Conservation (phyloP, 2,329 filamentous ascomycete species). For the Bipolaris bicolor region DNA sequence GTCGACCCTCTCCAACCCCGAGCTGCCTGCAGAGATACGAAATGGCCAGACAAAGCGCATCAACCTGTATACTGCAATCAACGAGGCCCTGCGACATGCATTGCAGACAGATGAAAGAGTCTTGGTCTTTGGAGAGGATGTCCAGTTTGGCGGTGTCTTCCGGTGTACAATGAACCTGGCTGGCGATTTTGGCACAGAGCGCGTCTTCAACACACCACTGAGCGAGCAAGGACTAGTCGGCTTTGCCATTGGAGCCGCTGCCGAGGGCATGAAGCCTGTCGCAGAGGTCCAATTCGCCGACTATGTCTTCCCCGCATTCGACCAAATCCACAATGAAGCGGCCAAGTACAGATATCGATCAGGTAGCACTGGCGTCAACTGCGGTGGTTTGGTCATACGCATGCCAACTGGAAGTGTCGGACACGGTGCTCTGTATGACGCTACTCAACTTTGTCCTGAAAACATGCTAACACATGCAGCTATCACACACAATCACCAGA, state of each 20-base stretch:
- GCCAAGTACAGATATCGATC: slow-evolving; percentile 84
- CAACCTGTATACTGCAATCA: slow-evolving; percentile 94
- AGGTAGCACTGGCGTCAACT: slow-evolving; percentile 59
- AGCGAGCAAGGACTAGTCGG: slow-evolving; percentile 94
- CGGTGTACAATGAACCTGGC: slow-evolving; percentile 90
- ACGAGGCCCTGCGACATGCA: slow-evolving; percentile 83
- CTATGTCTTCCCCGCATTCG: slow-evolving; percentile 91
- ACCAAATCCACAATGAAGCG: slow-evolving; percentile 92
- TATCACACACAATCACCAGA: slow-evolving; percentile 93
- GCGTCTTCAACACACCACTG: slow-evolving; percentile 96
- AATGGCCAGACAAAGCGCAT: slow-evolving; percentile 79
- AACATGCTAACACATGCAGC: slow-evolving; percentile 36
- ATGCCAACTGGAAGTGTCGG: slow-evolving; percentile 93
- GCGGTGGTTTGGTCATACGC: slow-evolving; percentile 80
- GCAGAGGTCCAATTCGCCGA: slow-evolving; percentile 97
- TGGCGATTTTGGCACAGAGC: slow-evolving; percentile 82
- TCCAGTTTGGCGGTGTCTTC: slow-evolving; percentile 96
- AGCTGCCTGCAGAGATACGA: slow-evolving; percentile 70
- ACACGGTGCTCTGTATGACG: slow-evolving; percentile 74
- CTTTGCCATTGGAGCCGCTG: slow-evolving; percentile 88
- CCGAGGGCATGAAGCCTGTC: slow-evolving; percentile 89
- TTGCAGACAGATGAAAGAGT: slow-evolving; percentile 84
- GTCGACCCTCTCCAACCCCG: slow-evolving; percentile 70
- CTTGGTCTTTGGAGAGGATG: slow-evolving; percentile 93
- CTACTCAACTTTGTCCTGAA: neutral